Conservation (phyloP, 2,329 filamentous ascomycete genomes). For the Calonectria fujianensis region DNA sequence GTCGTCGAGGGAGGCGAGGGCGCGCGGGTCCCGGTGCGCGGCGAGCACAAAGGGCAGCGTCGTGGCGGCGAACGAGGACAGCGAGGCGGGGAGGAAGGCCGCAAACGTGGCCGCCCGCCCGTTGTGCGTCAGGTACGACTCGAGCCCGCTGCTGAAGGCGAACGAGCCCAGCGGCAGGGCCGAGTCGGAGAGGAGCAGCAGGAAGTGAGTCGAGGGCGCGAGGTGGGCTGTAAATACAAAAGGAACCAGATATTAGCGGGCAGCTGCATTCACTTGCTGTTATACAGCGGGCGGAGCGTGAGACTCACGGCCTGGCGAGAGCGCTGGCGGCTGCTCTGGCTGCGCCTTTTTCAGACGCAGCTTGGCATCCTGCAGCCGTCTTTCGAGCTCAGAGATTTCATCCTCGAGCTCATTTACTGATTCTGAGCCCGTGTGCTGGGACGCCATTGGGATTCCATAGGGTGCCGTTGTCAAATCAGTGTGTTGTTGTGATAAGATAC, state of each 20-base stretch:
- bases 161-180: slow-evolving; percentile 90
- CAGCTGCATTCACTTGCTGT: neutral
- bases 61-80: slow-evolving; percentile 82
- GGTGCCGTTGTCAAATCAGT: slow-evolving; percentile 37
- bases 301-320: slow-evolving; percentile 45
- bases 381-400: slow-evolving; percentile 77
- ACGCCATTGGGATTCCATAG: slow-evolving; percentile 53
- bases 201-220: slow-evolving; percentile 72
- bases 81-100: slow-evolving; percentile 81
- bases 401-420: slow-evolving; percentile 62
- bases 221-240: slow-evolving; percentile 36
- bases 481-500: slow-evolving; percentile 21
- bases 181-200: slow-evolving; percentile 87
- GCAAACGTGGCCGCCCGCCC: slow-evolving; percentile 69
- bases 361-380: slow-evolving; percentile 67
- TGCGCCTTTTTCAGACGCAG: slow-evolving; percentile 63
- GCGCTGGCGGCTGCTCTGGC: slow-evolving; percentile 41
- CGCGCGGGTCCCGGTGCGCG: slow-evolving; percentile 73
- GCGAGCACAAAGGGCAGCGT: slow-evolving; percentile 85
- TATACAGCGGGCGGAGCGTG: slow-evolving; percentile 12
- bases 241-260: neutral
- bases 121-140: slow-evolving; percentile 86
- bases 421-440: slow-evolving; percentile 43
- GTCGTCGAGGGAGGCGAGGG: slow-evolving; percentile 80
- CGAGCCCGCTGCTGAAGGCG: slow-evolving; percentile 88